Conservation (phyloP, 1,139 yeast species). For the Candida sanyaensis region DNA sequence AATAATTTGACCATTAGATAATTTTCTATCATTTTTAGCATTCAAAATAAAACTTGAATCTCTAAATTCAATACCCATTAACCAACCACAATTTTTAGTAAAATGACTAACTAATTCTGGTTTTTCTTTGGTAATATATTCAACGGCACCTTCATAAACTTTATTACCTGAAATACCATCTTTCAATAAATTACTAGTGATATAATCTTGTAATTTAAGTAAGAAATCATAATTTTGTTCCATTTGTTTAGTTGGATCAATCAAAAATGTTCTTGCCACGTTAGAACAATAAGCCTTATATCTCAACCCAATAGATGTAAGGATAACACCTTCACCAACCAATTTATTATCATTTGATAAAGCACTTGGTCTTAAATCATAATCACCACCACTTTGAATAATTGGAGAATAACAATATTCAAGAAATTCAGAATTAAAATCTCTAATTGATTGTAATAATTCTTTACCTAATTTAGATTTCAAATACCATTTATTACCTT, state of each 20-base stretch:
- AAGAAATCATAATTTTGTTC: conserved; percentile 80
- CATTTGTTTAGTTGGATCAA: conserved; percentile 84
- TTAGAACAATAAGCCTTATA: conserved; percentile 90
- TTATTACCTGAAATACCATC: conserved; percentile 69
- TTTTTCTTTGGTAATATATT: conserved; percentile 54
- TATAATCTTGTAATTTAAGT: conserved; percentile 64
- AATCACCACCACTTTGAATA: conserved; percentile 85
- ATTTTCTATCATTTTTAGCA: conserved; percentile 66
- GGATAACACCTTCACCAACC: conserved; percentile 76
- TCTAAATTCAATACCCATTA: conserved; percentile 88
- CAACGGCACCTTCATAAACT: conserved; percentile 65
- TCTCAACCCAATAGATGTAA: conserved; percentile 83
- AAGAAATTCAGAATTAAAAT: conserved; percentile 72
- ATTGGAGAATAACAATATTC: conserved; percentile 97
- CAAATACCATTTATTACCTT: conserved; percentile 68
- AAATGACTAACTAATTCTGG: conserved; percentile 69
- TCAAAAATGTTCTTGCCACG: conserved; percentile 82
- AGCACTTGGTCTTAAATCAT: conserved; percentile 85
- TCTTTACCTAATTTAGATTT: conserved; percentile 63
- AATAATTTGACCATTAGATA: conserved; percentile 74
- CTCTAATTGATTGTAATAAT: conserved; percentile 41
- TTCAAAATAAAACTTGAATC: conserved; percentile 77
- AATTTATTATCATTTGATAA: conserved; percentile 67
- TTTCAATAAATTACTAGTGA: conserved; percentile 54
- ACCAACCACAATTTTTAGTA: conserved; percentile 85